phyloP scores from a whole-genome alignment of 2,329 filamentous ascomycete genomes.

The Fusarium sp. region DNA sequence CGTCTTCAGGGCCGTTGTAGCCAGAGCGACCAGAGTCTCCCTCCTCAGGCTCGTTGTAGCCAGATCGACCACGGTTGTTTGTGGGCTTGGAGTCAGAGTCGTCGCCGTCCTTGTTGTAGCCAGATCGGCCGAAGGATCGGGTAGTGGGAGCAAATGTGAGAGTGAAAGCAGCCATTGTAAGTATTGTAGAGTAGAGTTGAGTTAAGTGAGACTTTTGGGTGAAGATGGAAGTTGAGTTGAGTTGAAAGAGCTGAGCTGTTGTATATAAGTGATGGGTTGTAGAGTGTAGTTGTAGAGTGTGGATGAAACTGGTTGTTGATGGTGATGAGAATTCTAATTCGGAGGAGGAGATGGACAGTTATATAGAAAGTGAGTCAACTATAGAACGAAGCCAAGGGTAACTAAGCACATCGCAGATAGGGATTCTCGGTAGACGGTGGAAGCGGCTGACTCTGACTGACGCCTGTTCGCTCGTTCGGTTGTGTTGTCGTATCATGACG shows the following conservation, averaged over 20 bases:
- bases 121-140: constrained; percentile 39
- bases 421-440: constrained; percentile 14
- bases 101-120: constrained; percentile 43
- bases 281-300: constrained; percentile 13
- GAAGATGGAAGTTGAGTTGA: neutral
- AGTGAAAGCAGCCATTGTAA: constrained; percentile 47
- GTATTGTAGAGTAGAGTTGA: neutral
- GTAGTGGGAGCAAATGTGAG: constrained; percentile 40
- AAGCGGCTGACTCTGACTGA: constrained; percentile 38
- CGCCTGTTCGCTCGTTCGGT: constrained; percentile 23
- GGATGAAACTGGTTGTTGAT: constrained; percentile 17
- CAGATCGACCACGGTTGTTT: constrained; percentile 54
- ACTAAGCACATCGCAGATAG: constrained; percentile 2
- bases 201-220: neutral
- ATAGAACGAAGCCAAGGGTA: constrained; percentile 1
- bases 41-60: constrained; percentile 55
- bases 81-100: constrained; percentile 46
- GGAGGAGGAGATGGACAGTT: constrained; percentile 18
- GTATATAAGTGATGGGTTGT: neutral
- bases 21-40: constrained; percentile 54
- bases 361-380: constrained; percentile 25
- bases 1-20: constrained; percentile 51
- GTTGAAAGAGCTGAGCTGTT: constrained; percentile 3
- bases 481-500: constrained; percentile 31
- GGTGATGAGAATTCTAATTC: constrained; percentile 19